Evolutionary conservation across 768 basidiomycete genomes (phyloP).

Genomic region (Chiua virens): DNA sequence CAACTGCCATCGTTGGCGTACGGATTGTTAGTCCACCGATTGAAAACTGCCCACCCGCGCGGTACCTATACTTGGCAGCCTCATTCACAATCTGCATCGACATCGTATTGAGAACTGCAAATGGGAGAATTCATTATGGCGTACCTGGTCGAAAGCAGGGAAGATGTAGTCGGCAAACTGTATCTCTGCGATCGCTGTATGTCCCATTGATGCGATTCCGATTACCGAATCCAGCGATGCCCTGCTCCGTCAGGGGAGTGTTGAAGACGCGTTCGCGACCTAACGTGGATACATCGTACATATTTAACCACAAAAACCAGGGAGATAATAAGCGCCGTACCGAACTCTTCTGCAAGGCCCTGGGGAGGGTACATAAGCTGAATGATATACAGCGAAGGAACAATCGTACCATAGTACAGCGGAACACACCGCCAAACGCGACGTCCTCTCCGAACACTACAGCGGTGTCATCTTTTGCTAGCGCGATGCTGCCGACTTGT

Average conservation of each 20-base stretch:
- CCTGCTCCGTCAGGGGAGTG: constrained; percentile 90
- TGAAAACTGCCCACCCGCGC: constrained; percentile 81
- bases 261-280: constrained; percentile 94
- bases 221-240: constrained; percentile 95
- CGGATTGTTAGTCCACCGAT: constrained; percentile 83
- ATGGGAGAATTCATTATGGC: constrained; percentile 4
- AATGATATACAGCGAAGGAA: constrained; percentile 4
- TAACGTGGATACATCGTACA: constrained; percentile 28
- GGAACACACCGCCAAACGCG: constrained; percentile 91
- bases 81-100: constrained; percentile 79
- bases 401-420: constrained; percentile 80
- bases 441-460: constrained; percentile 93
- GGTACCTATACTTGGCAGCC: constrained; percentile 90
- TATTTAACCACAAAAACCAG: background rate
- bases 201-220: constrained; percentile 89
- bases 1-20: constrained; percentile 89
- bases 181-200: constrained; percentile 92
- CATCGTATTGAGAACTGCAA: background rate
- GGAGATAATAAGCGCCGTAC: constrained; percentile 39
- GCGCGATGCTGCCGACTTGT: constrained; percentile 59
- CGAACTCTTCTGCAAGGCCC: constrained; percentile 93
- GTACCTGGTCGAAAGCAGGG: constrained; percentile 91
- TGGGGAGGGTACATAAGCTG: constrained; percentile 26
- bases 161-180: constrained; percentile 91
- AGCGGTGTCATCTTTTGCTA: constrained; percentile 82